Conservation (phyloP, 73 alveolate genomes). For the Stentor roeselii region DNA sequence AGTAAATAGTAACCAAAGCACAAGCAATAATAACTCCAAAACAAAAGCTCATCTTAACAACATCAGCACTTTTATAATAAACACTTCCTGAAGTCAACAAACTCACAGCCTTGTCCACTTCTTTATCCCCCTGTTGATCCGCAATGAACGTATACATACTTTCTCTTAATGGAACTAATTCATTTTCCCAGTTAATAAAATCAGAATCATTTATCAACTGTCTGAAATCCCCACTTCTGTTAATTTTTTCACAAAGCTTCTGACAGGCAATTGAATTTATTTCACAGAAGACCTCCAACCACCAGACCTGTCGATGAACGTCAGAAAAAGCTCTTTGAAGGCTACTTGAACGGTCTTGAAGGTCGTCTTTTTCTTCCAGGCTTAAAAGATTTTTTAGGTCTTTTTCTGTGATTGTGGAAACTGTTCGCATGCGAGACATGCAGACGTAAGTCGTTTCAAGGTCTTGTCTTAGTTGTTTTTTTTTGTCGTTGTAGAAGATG, state of each 20-base stretch:
- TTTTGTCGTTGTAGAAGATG: neutral
- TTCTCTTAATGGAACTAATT: neutral
- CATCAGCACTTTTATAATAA: neutral
- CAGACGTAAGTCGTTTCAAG: neutral
- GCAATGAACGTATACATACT: neutral
- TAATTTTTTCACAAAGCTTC: neutral
- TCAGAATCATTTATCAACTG: neutral
- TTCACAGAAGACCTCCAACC: constrained; percentile 21
- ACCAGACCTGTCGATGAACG: constrained; percentile 17
- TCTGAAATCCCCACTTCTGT: neutral
- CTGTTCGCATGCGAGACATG: constrained; percentile 11
- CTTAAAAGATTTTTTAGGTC: neutral
- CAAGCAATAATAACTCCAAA: neutral
- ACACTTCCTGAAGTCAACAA: neutral
- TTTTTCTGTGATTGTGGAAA: constrained; percentile 17
- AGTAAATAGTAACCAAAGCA: neutral
- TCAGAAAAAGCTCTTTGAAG: constrained; percentile 26
- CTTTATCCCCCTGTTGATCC: neutral
- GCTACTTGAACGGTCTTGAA: neutral
- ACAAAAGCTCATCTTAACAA: constrained; percentile 1
- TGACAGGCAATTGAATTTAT: neutral
- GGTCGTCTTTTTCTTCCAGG: constrained; percentile 26
- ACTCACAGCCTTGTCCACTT: neutral
- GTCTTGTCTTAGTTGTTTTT: neutral
- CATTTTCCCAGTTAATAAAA: neutral